Evolutionary conservation across 805 yeast genomes (phyloP), one percentile per base, ranked within the genome.

Genomic region (Cyberlindnera maclurae): DNA sequence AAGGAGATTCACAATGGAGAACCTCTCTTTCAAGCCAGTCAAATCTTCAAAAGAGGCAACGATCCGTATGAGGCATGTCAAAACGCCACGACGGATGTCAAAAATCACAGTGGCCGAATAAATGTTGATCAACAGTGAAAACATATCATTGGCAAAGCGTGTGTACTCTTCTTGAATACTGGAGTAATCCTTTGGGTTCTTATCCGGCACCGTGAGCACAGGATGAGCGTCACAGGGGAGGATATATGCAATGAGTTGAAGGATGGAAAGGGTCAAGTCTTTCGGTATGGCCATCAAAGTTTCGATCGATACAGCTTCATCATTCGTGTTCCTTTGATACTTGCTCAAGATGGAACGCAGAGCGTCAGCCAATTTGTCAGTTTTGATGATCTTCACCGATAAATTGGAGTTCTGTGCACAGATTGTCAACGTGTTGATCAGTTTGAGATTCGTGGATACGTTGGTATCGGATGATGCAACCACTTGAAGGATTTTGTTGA

Each of bases 21-120:
- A 50, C 1, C 55, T 56, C 18, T 56, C 51, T 15, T 39, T 37
- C 8, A 75, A 55, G 6, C 57, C 54, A 0, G 44, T 42, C 3
- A 69, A 60, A 4, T 55, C 49, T 1, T 59, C 55, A 12, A 70
- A 46, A 30, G 75, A 66, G 0, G 69, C 57, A 1, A 75, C 57
- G 12, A 79, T 66, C 44, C 85, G 68, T 12, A 73, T 55, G 13
- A 84, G 50, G 13, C 76, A 68, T 11, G 78, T 58, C 16, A 83
- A 58, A 1, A 73, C 74, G 37, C 72, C 65, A 38, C 77, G 68
- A 47, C 93, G 71, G 7, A 82, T 66, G 12, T 73, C 74, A 45
- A 69, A 75, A 42, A 83, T 86, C 53, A 83, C 80, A 0, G 90
- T 71, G 3, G 90, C 78, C 27, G 82, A 78, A 50, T 79, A 86